A percentile compares a stretch with the other conserved stretches of the same genome.
phyloP scores from a whole-genome alignment of 108 stramenopile genomes.

The Skeletonema menzelii region DNA sequence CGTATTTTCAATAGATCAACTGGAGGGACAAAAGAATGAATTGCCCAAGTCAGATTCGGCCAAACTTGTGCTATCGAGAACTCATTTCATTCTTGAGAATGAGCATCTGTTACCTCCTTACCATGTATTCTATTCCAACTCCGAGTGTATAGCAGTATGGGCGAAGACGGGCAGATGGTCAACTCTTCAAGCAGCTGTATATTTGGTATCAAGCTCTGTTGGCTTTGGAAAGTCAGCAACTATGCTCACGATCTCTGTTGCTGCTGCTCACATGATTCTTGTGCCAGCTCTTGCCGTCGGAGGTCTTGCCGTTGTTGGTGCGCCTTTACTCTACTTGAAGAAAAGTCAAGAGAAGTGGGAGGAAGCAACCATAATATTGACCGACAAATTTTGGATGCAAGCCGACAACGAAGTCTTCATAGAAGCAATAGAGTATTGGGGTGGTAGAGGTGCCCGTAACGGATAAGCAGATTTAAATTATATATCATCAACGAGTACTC shows the following conservation, averaged over 20 bases:
- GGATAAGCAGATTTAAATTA: slow-evolving; percentile 2
- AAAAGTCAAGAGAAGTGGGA: slow-evolving; percentile 48
- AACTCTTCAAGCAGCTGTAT: slow-evolving; percentile 52
- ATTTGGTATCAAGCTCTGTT: slow-evolving; percentile 38
- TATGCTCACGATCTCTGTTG: slow-evolving; percentile 42
- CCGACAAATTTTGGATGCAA: slow-evolving; percentile 46
- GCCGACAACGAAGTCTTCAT: slow-evolving; percentile 46
- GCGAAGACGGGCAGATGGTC: slow-evolving; percentile 55
- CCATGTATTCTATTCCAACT: slow-evolving; percentile 42
- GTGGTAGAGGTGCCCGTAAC: neutral
- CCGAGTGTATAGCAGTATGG: slow-evolving; percentile 56
- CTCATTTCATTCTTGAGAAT: slow-evolving; percentile 51
- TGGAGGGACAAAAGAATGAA: slow-evolving; percentile 14
- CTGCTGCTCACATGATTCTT: slow-evolving; percentile 46
- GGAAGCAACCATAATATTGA: slow-evolving; percentile 35
- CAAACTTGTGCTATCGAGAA: slow-evolving; percentile 44
- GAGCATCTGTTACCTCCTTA: slow-evolving; percentile 51
- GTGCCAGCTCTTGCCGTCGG: slow-evolving; percentile 43
- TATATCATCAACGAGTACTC: neutral
- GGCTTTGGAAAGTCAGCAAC: slow-evolving; percentile 48
- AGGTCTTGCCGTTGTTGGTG: slow-evolving; percentile 42
- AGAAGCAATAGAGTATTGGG: slow-evolving; percentile 50
- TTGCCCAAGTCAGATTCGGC: slow-evolving; percentile 51
- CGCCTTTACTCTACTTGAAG: slow-evolving; percentile 41
- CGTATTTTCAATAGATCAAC: slow-evolving; percentile 40